These are phyloP conservation scores for Morella rubra DNA, from an alignment of 306 rosid species.

Conservation along the genomic window DNA sequence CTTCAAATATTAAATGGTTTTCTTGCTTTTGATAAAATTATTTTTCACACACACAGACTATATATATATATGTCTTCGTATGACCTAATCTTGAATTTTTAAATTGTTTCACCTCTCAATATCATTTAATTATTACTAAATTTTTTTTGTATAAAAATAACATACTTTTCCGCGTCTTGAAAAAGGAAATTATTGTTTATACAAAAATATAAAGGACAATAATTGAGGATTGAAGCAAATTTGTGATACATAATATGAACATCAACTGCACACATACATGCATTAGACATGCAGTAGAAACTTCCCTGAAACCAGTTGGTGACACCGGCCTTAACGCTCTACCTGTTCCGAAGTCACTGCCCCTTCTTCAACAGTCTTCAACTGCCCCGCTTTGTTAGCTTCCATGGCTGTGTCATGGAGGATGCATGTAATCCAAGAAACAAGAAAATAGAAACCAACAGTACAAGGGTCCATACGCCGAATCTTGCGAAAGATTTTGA, in stretches of 20 bases:
- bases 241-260: background rate
- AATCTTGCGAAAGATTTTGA: slow-evolving; percentile 46
- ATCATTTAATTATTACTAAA: too few species aligned
- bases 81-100: too few species aligned
- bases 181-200: too few species aligned
- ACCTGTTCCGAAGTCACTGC: background rate
- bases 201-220: too few species aligned
- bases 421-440: slow-evolving; percentile 56
- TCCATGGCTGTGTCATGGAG: slow-evolving; percentile 49
- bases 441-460: slow-evolving; percentile 39
- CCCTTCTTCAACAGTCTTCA: slow-evolving; percentile 14
- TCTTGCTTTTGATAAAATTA: too few species aligned
- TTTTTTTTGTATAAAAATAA: too few species aligned
- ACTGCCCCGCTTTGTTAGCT: background rate
- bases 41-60: too few species aligned
- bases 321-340: background rate
- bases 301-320: background rate
- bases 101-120: too few species aligned
- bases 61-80: too few species aligned
- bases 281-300: background rate
- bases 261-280: background rate
- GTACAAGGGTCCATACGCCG: slow-evolving; percentile 35
- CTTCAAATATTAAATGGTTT: too few species aligned
- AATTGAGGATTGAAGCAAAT: too few species aligned
- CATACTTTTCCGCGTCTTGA: too few species aligned